Evolutionary conservation across 176 grass and related monocot species (phyloP).

Genomic region (Guadua angustifolia): DNA sequence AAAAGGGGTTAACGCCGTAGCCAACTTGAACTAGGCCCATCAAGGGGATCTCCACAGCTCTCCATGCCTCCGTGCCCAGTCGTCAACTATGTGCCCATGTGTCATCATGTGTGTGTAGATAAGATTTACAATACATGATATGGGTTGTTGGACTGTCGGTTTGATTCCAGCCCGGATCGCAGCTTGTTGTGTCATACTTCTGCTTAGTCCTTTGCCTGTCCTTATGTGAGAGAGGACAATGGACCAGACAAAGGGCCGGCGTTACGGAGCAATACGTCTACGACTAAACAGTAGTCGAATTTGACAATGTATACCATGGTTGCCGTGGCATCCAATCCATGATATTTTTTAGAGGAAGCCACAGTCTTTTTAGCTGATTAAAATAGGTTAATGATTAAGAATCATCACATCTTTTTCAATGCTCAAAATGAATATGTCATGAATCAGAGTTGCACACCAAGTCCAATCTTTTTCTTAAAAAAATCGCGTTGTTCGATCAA

Average conservation of each 20-base stretch:
- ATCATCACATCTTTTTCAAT: neutral
- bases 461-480: neutral
- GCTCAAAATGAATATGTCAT: neutral
- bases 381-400: neutral
- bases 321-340: neutral
- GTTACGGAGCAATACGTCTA: constrained; percentile 1
- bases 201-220: neutral
- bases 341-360: neutral
- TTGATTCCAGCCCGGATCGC: constrained; percentile 45
- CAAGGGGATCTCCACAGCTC: neutral
- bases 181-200: neutral
- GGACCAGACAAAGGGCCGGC: neutral
- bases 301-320: neutral
- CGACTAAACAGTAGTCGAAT: neutral
- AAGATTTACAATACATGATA: neutral
- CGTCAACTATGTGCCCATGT: neutral
- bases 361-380: neutral
- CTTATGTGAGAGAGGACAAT: neutral
- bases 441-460: neutral
- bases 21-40: neutral
- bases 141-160: neutral
- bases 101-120: neutral
- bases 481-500: neutral
- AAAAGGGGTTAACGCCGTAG: too few species aligned
- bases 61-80: neutral